Evolutionary conservation across 495 filamentous ascomycete species (phyloP).

Genomic region (Talaromyces nanjingensis): DNA sequence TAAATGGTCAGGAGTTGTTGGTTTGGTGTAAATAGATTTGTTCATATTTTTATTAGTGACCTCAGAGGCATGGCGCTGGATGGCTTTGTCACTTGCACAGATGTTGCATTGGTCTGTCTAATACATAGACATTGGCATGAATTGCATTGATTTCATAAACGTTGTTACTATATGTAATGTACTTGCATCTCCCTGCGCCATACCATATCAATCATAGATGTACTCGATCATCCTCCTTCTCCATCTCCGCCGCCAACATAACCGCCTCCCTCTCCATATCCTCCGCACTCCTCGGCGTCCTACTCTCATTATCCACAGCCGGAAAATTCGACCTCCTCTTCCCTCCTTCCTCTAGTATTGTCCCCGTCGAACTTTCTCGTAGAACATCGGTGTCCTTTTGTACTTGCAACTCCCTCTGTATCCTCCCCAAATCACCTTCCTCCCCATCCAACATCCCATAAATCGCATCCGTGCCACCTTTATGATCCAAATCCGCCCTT

Average conservation of each 20-base stretch:
- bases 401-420: conserved; percentile 21
- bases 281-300: conserved; percentile 59
- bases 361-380: background rate
- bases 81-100: background rate
- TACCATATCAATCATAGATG: background rate
- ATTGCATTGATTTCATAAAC: background rate
- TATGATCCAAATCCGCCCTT: conserved; percentile 43
- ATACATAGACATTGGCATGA: background rate
- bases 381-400: conserved; percentile 2
- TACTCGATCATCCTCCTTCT: conserved; percentile 16
- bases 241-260: conserved; percentile 54
- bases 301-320: conserved; percentile 57
- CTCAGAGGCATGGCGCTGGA: conserved; percentile 6
- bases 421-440: conserved; percentile 72
- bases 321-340: conserved; percentile 40
- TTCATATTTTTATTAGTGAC: background rate
- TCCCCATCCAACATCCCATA: conserved; percentile 80
- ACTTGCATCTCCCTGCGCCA: background rate
- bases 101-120: background rate
- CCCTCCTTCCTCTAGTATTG: conserved; percentile 9
- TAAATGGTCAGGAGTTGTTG: background rate
- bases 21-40: conserved; percentile 4
- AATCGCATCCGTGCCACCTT: conserved; percentile 54
- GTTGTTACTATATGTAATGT: background rate
- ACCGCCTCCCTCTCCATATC: conserved; percentile 79